These are phyloP conservation scores for Cadophora malorum DNA, from an alignment of 2,329 filamentous ascomycete genomes.

Conservation along the genomic window DNA sequence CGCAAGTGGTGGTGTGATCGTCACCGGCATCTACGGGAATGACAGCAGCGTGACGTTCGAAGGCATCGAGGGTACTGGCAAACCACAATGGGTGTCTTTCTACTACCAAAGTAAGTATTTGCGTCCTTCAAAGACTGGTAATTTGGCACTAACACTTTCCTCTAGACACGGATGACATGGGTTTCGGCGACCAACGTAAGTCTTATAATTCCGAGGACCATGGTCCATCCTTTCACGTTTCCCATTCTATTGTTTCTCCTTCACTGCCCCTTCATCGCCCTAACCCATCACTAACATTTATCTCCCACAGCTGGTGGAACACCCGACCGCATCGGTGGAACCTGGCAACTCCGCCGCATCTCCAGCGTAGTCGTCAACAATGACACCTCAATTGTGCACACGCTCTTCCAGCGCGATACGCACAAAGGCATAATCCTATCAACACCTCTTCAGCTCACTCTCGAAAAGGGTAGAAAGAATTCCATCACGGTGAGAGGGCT, in stretches of 20 bases:
- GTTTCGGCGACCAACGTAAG: slow-evolving; percentile 27
- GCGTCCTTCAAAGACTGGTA: not conserved
- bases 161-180: slow-evolving; percentile 22
- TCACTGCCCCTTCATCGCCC: not conserved
- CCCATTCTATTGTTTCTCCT: no score
- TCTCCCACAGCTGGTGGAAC: slow-evolving; percentile 52
- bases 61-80: slow-evolving; percentile 22
- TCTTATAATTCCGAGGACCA: not conserved
- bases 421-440: slow-evolving; percentile 66
- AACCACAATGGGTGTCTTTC: slow-evolving; percentile 28
- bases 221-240: no score
- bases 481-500: slow-evolving; percentile 64
- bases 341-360: slow-evolving; percentile 65
- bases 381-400: slow-evolving; percentile 54
- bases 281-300: slow-evolving; percentile 18
- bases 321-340: slow-evolving; percentile 64
- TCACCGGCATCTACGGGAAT: slow-evolving; percentile 24
- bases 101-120: slow-evolving; percentile 22
- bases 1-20: slow-evolving; percentile 22
- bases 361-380: slow-evolving; percentile 66
- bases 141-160: not conserved
- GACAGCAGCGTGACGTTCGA: slow-evolving; percentile 25
- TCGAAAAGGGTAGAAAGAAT: slow-evolving; percentile 58
- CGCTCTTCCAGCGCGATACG: slow-evolving; percentile 60
- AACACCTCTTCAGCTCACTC: slow-evolving; percentile 59